Evolutionary conservation across 441 rosid species (phyloP), one percentile per base, ranked within the genome.

Genomic region (Viola pubescens): DNA sequence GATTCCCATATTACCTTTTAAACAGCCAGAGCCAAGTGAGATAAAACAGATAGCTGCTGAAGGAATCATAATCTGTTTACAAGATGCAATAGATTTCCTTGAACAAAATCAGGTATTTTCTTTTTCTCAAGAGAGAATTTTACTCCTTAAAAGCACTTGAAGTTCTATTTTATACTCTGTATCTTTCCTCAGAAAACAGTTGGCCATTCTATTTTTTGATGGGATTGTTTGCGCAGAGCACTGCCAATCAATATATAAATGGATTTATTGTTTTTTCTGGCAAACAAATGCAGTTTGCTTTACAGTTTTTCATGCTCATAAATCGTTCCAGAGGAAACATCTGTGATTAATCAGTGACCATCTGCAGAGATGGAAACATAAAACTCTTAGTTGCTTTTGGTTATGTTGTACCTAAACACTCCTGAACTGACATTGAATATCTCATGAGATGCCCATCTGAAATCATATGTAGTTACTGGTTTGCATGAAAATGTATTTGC

Each of bases 51-150:
- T 94, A 69, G 97, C 97, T 52, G 84, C 95, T 37, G 84, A 82
- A 75, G 97, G 99, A 68, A 83, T 94, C 69, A 73, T 88, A 63
- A 83, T 88, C 45, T 94, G 97, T 67, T 81, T 94, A 68, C 95
- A 87, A 75, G 99, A 94, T 64, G 88, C 91, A 53, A 79, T 94
- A 68, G 94, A 88, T 72, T 73, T 85, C 60, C 86, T 94, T 54
- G 87, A 81, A 58, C 86, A 85, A 63, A 81, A 88, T 66, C 88
- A 82, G 96, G 99, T 84, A 64, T 69, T 6, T 45, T 11, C 7
- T 26, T 26, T 26, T 26, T 26, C 34, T 26, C 34, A 26, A 26
- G 34, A 26, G 34, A 26, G 34, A 26, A 26, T 41, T 67, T 54
- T 63, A 12, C 26, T 9, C 7, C 43, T 62, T 0, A 43, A 56